phyloP scores from a whole-genome alignment of 2,329 filamentous ascomycete genomes.

The Stromatinia cepivora region DNA sequence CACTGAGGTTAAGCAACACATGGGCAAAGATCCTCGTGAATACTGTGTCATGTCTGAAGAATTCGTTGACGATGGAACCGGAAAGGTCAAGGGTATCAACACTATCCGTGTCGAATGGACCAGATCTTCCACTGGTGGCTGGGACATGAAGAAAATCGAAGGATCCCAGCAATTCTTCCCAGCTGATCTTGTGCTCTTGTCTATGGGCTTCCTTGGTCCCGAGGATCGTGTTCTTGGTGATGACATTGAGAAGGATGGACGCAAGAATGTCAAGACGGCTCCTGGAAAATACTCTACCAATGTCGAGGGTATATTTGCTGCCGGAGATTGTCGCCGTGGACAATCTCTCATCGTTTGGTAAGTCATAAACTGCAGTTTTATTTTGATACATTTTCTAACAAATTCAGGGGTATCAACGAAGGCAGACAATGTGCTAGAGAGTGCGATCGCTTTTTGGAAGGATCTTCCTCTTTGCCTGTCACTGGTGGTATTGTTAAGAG shows the following conservation, averaged over 20 bases:
- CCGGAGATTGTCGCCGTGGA: constrained; percentile 90
- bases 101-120: constrained; percentile 96
- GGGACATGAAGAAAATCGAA: constrained; percentile 98
- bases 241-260: constrained; percentile 84
- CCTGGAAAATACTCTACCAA: constrained; percentile 87
- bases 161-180: constrained; percentile 95
- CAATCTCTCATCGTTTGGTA: constrained; percentile 96
- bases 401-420: constrained; percentile 85
- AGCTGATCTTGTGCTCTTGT: constrained; percentile 88
- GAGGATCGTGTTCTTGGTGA: constrained; percentile 85
- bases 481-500: constrained; percentile 92
- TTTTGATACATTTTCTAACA: constrained; percentile 42
- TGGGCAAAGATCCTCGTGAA: constrained; percentile 93
- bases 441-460: constrained; percentile 83
- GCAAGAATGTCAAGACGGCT: constrained; percentile 95
- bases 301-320: constrained; percentile 84
- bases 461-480: constrained; percentile 77
- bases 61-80: constrained; percentile 85
- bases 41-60: constrained; percentile 99
- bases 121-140: constrained; percentile 81
- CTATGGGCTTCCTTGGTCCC: constrained; percentile 96
- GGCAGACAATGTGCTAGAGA: constrained; percentile 90
- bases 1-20: constrained; percentile 92
- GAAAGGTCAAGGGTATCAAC: constrained; percentile 93
- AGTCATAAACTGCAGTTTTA: constrained; percentile 42